Base-by-base conservation (phyloP, 768 basidiomycete species). In the Thelephora aurantiotincta region DNA sequence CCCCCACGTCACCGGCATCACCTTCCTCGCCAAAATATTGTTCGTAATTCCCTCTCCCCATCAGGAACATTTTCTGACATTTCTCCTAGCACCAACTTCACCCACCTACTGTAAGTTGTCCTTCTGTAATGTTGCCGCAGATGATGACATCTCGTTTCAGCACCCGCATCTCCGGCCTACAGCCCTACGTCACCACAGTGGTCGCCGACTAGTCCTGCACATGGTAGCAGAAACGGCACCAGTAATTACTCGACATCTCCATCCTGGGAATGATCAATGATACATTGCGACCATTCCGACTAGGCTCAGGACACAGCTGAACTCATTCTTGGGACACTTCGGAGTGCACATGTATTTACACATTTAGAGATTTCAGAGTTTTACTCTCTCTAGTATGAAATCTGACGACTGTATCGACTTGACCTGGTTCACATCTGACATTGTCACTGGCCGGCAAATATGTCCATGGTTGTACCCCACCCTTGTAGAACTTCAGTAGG, bases 21-120 rank as follows among this genome's bases (percentile, higher is more conserved):
- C 92, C 92, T 0, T 76, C 92, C 2, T 93, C 90, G 33, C 93
- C 93, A 48, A 87, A 84, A 74, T 90, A 89, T 62, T 90, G 88
- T 89, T 65, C 53, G 86, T 70, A 4, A 11, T 5, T 19, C 0
- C 19, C 44, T 18, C 19, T 11, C 35, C 9, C 1, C 19, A 2
- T 20, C 23, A 44, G 16, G 38, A 6, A 16, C 23, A 34, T 30
- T 42, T 43, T 2, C 54, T 59, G 44, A 51, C 51, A 49, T 16
- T 42, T 49, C 44, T 12, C 49, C 5, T 54, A 90, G 87, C 87
- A 49, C 87, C 87, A 13, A 86, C 87, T 6, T 90, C 87, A 3
- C 87, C 87, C 1, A 75, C 85, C 2, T 91, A 90, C 48, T 90
- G 82, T 87, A 62, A 73, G 83, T 75, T 11, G 13, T 43, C 35